Conservation (phyloP, 2,329 filamentous ascomycete genomes). For the Akanthomyces uredinophilus region DNA sequence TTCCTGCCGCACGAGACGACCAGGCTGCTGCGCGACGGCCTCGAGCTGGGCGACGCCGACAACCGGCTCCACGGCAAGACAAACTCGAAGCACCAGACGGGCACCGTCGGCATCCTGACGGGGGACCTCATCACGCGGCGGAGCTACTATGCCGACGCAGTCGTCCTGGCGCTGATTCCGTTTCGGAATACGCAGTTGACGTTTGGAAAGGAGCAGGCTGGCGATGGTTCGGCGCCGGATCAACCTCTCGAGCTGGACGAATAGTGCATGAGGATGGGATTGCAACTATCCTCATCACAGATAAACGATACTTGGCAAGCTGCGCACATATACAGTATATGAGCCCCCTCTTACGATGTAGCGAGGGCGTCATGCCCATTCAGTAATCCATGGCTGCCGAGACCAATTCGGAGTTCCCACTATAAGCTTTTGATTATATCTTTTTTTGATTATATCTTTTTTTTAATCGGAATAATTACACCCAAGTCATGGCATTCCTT, state of each 20-base stretch:
- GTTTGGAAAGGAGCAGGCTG: constrained; percentile 19
- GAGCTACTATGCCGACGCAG: constrained; percentile 34
- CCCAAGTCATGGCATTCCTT: too few relatives aligned
- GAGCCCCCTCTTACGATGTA: too few relatives aligned
- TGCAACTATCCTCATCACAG: too few relatives aligned
- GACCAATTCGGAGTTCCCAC: too few relatives aligned
- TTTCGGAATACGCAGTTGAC: constrained; percentile 32
- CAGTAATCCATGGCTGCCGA: too few relatives aligned
- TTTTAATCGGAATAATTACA: too few relatives aligned
- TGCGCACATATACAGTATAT: too few relatives aligned
- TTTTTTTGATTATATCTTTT: too few relatives aligned
- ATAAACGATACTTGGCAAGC: too few relatives aligned
- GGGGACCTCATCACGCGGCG: constrained; percentile 31
- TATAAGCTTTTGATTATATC: too few relatives aligned
- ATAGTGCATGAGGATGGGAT: too few relatives aligned
- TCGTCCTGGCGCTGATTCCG: constrained; percentile 37
- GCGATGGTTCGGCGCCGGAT: neutral
- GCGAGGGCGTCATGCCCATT: too few relatives aligned
- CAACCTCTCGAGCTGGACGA: neutral
- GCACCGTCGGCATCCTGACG: constrained; percentile 37
- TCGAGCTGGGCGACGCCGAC: constrained; percentile 37
- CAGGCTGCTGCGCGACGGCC: constrained; percentile 29
- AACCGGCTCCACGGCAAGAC: constrained; percentile 32
- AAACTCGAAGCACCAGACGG: constrained; percentile 34
- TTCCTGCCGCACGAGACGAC: constrained; percentile 34